phyloP scores from a whole-genome alignment of 2,329 filamentous ascomycete genomes.

The Clonostachys sp. region DNA sequence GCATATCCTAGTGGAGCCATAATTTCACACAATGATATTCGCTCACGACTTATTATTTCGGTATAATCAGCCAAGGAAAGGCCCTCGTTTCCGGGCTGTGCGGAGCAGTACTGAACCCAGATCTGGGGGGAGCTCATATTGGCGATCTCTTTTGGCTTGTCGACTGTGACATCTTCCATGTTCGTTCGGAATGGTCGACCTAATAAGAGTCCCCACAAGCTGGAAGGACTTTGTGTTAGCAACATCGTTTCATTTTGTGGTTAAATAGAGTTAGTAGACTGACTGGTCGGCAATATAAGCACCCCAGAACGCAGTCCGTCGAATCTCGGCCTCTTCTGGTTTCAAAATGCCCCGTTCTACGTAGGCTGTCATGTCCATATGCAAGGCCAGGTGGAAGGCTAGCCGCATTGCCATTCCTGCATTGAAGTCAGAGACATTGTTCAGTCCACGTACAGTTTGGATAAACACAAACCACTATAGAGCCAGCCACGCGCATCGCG shows the following conservation, averaged over 20 bases:
- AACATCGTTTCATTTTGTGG: too few relatives aligned
- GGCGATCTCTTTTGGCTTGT: constrained; percentile 9
- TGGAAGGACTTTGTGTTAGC: not conserved
- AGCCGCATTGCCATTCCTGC: constrained; percentile 18
- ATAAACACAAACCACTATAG: constrained; percentile 11
- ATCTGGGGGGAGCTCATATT: constrained; percentile 4
- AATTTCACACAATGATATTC: not conserved
- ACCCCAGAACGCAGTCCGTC: constrained; percentile 20
- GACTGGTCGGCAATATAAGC: constrained; percentile 20
- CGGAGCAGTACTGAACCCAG: not conserved
- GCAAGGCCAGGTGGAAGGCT: constrained; percentile 15
- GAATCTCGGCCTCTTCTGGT: constrained; percentile 14
- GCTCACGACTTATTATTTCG: not conserved
- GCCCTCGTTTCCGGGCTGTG: not conserved
- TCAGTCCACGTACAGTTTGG: not conserved
- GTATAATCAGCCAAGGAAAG: not conserved
- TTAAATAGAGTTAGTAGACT: not conserved
- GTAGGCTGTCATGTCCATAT: constrained; percentile 15
- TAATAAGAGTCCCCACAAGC: constrained; percentile 16
- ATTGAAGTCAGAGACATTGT: constrained; percentile 11
- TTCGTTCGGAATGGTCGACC: constrained; percentile 16
- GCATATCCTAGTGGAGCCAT: not conserved
- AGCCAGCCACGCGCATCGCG: constrained; percentile 16
- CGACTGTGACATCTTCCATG: constrained; percentile 15
- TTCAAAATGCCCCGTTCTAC: constrained; percentile 12